These are phyloP conservation scores for Fusarium bactridioides DNA, from an alignment of 2,329 filamentous ascomycete genomes.

Conservation along the genomic window DNA sequence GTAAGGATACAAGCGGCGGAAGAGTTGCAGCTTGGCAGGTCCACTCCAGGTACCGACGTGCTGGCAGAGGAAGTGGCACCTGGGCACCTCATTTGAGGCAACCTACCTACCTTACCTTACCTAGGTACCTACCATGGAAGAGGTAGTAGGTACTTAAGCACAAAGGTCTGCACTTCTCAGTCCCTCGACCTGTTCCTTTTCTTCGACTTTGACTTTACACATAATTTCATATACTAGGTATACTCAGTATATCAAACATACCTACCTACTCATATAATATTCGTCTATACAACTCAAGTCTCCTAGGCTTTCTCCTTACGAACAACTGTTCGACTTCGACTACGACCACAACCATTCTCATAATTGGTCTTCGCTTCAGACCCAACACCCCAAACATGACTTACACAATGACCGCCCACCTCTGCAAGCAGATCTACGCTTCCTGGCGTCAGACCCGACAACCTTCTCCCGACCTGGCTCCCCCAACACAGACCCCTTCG, in stretches of 20 bases:
- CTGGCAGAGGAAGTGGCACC: background rate
- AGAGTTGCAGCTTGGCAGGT: constrained; percentile 9
- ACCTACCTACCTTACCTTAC: background rate
- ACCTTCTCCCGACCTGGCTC: constrained; percentile 46
- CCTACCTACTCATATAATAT: background rate
- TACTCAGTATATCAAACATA: background rate
- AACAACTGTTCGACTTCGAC: background rate
- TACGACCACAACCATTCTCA: background rate
- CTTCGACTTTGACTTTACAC: background rate
- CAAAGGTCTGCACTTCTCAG: constrained; percentile 10
- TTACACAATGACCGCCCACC: constrained; percentile 68
- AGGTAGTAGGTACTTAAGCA: constrained; percentile 12
- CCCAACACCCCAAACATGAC: constrained; percentile 54
- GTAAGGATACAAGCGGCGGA: background rate
- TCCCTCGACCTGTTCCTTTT: background rate
- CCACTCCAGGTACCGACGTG: constrained; percentile 23
- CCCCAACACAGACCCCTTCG: constrained; percentile 41
- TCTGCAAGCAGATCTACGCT: constrained; percentile 67
- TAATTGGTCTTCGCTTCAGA: background rate
- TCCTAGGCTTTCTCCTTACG: background rate
- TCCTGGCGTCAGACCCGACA: constrained; percentile 64
- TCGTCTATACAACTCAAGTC: background rate
- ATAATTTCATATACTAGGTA: background rate
- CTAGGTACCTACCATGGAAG: background rate
- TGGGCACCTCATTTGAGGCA: constrained; percentile 5